A percentile compares a stretch with the other conserved stretches of the same genome.
phyloP scores from a whole-genome alignment of 257 asterid species.

The Catharanthus roseus region DNA sequence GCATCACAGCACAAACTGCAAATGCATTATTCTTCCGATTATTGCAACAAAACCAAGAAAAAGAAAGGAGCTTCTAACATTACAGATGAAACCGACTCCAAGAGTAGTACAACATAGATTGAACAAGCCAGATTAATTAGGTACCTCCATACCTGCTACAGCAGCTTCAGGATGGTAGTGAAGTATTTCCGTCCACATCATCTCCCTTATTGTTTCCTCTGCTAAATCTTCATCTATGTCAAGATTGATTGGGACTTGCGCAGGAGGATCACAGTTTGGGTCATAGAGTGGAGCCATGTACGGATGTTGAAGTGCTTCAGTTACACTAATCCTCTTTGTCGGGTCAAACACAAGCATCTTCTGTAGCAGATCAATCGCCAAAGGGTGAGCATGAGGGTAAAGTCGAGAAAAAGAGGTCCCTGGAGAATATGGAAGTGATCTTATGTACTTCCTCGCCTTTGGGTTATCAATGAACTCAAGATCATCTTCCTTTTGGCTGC shows the following conservation, averaged over 20 bases:
- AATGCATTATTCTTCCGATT: conserved; percentile 13
- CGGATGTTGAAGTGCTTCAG: conserved; percentile 24
- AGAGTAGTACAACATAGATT: neutral
- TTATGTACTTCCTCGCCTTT: conserved; percentile 24
- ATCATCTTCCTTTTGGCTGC: conserved; percentile 24
- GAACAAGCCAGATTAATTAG: neutral
- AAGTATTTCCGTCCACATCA: conserved; percentile 23
- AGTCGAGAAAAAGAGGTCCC: conserved; percentile 22
- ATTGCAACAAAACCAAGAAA: conserved; percentile 1
- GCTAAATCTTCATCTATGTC: conserved; percentile 27
- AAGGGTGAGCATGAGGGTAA: conserved; percentile 21
- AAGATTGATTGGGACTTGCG: conserved; percentile 25
- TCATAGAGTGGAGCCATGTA: conserved; percentile 26
- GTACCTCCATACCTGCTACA: conserved; percentile 9
- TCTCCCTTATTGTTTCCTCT: conserved; percentile 26
- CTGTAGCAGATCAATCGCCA: conserved; percentile 26
- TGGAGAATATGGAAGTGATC: conserved; percentile 23
- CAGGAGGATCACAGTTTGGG: conserved; percentile 23
- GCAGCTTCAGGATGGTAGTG: conserved; percentile 25
- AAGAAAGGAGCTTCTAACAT: neutral
- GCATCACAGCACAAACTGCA: conserved; percentile 19
- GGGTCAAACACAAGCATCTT: conserved; percentile 30
- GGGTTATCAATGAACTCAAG: conserved; percentile 24
- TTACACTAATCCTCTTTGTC: conserved; percentile 26
- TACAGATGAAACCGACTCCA: conserved; percentile 4